Evolutionary conservation across 108 stramenopile species (phyloP).

Genomic region (Chaetoceros muelleri): DNA sequence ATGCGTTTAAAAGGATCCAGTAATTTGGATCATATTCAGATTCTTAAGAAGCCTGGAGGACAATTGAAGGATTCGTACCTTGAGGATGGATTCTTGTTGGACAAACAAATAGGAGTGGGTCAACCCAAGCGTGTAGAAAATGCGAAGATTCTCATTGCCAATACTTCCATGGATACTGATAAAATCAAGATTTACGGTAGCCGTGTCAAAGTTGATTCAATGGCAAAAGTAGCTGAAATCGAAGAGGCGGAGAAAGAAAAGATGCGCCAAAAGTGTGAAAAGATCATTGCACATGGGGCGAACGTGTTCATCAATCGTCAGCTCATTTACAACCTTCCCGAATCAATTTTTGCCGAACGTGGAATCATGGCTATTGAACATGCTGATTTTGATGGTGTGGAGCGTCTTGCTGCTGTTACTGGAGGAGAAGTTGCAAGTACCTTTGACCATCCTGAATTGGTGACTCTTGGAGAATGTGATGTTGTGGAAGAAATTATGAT

Average conservation of each 20-base stretch:
- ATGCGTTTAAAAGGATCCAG: constrained; percentile 85
- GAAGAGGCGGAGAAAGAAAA: constrained; percentile 98
- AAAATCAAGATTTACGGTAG: constrained; percentile 99
- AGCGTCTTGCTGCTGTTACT: constrained; percentile 92
- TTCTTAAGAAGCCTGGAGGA: constrained; percentile 95
- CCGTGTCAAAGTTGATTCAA: constrained; percentile 89
- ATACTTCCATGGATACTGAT: constrained; percentile 99
- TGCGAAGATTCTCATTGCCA: constrained; percentile 96
- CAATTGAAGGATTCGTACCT: constrained; percentile 90
- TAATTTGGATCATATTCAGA: constrained; percentile 95
- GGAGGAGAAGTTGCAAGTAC: constrained; percentile 96
- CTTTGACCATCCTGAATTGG: constrained; percentile 96
- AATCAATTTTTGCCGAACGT: constrained; percentile 90
- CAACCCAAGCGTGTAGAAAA: constrained; percentile 93
- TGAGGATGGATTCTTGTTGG: constrained; percentile 95
- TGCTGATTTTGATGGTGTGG: constrained; percentile 99
- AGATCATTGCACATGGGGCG: constrained; percentile 94
- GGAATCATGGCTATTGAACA: constrained; percentile 99
- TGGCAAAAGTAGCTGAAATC: constrained; percentile 98
- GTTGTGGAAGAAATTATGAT: constrained; percentile 90
- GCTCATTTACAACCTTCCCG: constrained; percentile 99
- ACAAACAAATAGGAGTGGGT: constrained; percentile 95
- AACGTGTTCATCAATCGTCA: constrained; percentile 99
- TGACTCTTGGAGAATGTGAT: constrained; percentile 89
- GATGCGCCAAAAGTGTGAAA: constrained; percentile 96